These are phyloP conservation scores for Tetrapisispora taiwanensis DNA, from an alignment of 805 yeast species.

Conservation along the genomic window DNA sequence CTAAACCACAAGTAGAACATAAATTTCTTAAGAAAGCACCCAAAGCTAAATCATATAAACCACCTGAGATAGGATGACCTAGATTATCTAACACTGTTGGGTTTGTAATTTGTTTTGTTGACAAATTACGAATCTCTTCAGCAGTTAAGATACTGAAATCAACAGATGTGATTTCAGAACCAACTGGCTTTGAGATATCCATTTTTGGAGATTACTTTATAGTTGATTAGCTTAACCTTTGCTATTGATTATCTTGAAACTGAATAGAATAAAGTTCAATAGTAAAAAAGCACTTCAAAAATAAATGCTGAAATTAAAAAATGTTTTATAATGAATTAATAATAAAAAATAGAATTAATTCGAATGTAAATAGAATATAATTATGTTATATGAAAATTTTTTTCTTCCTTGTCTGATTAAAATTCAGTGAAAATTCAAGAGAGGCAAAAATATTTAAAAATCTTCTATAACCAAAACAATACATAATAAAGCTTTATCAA, in stretches of 20 bases:
- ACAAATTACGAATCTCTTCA: conserved; percentile 71
- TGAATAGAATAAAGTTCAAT: no score
- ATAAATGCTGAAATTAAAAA: background rate
- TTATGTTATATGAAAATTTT: no score
- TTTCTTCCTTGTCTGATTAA: background rate
- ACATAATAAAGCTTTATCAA: background rate
- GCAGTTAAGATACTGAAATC: conserved; percentile 81
- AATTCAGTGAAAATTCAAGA: no score
- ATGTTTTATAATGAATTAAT: background rate
- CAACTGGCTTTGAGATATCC: conserved; percentile 96
- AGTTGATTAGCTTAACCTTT: background rate
- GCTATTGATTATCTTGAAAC: background rate
- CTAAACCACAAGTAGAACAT: conserved; percentile 93
- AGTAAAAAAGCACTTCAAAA: background rate
- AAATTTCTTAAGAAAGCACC: conserved; percentile 87
- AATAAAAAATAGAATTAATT: no score
- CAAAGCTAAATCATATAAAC: conserved; percentile 86
- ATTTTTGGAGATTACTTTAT: conserved; percentile 31
- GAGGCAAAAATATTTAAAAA: no score
- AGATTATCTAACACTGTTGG: conserved; percentile 93
- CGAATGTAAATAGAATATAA: background rate
- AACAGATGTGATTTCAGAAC: conserved; percentile 84
- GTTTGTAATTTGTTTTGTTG: conserved; percentile 91
- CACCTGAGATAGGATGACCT: conserved; percentile 92
- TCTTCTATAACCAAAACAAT: no score